These are phyloP conservation scores for Astrothelium subdiscretum DNA, from an alignment of 495 filamentous ascomycete genomes.

Conservation along the genomic window DNA sequence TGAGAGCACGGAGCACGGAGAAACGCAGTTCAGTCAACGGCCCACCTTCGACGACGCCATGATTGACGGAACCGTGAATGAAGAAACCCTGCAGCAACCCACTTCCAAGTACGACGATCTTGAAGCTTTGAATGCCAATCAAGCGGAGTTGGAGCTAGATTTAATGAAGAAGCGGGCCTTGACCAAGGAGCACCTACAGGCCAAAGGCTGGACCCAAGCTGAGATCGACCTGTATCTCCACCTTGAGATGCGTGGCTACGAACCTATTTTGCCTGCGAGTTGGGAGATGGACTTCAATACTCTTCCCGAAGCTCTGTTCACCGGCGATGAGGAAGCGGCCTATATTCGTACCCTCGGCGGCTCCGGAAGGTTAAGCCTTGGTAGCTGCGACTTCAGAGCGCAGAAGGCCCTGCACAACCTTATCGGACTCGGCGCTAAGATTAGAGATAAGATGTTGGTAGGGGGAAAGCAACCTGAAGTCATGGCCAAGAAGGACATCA, in stretches of 20 bases:
- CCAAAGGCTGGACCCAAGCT: background rate
- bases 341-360: constrained; percentile 34
- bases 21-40: background rate
- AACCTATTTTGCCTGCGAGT: constrained; percentile 42
- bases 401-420: constrained; percentile 20
- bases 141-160: background rate
- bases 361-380: constrained; percentile 10
- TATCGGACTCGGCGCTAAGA: constrained; percentile 20
- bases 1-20: background rate
- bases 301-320: constrained; percentile 48
- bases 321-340: constrained; percentile 23
- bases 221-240: background rate
- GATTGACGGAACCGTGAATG: background rate
- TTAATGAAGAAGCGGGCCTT: background rate
- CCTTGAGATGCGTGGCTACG: constrained; percentile 40
- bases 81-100: background rate
- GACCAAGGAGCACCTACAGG: background rate
- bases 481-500: constrained; percentile 5
- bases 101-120: background rate
- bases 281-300: constrained; percentile 53
- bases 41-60: background rate
- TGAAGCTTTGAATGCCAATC: background rate
- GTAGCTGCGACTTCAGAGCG: constrained; percentile 6
- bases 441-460: constrained; percentile 19
- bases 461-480: constrained; percentile 2